Evolutionary conservation across 108 stramenopile genomes (phyloP), one percentile per base, ranked within the genome.

Genomic region (Nitzschia palea): DNA sequence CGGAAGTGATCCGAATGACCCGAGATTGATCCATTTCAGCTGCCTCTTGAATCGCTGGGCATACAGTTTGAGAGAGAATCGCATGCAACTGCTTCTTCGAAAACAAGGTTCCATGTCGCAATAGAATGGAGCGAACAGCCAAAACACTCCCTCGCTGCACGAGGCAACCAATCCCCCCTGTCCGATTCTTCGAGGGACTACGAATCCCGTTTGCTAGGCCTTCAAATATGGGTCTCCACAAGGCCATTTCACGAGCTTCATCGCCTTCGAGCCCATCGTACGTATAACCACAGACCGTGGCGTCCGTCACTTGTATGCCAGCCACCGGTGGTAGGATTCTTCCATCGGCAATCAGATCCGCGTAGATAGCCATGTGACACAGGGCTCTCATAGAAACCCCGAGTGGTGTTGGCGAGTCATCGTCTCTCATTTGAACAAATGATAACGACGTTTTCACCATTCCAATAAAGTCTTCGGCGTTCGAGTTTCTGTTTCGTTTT

Each of bases 351-450:
- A 95, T 81, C 18, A 90, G 54, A 76, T 95, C 94, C 27, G 94
- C 89, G 59, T 89, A 95, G 51, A 90, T 92, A 58, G 91, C 94
- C 27, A 79, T 79, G 62, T 95, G 91, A 76, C 89, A 92, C 31
- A 95, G 79, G 2, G 94, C 94, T 68, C 91, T 78, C 89, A 95
- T 92, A 8, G 86, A 87, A 20, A 95, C 50, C 34, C 90, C 89
- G 26, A 87, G 79, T 0, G 89, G 89, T 14, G 81, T 68, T 0
- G 87, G 81, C 14, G 69, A 66, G 12, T 75, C 68, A 20, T 62
- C 69, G 36, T 79, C 76, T 27, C 86, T 69, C 15, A 33, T 74
- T 31, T 81, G 74, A 22, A 95, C 80, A 78, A 95, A 95, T 4
- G 87, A 68, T 23, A 93, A 51, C 9, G 89, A 91, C 22, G 94